Base-by-base conservation (phyloP, 768 basidiomycete species). In the Termitomyces eurrhizus region DNA sequence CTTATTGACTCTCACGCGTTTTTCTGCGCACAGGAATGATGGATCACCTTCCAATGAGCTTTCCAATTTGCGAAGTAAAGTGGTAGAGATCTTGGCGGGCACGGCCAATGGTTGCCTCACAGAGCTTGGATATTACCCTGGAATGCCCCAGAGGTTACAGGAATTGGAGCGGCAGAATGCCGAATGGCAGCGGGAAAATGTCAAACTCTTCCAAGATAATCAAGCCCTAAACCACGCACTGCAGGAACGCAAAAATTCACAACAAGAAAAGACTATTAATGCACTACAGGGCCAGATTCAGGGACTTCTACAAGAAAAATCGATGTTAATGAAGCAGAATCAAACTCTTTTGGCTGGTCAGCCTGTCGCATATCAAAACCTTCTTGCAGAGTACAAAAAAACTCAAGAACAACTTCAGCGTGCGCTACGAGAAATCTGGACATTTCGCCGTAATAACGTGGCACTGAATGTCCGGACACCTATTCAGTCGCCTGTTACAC, bases 81-180 rank as follows among this genome's bases (percentile, higher is more conserved):
- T 82, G 55, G 70, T 82, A 48, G 75, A 80, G 59, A 77, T 83
- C 39, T 70, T 84, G 18, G 65, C 82, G 0, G 65, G 56, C 13
- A 80, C 77, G 9, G 79, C 77, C 13, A 81, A 78, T 68, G 76
- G 76, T 13, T 83, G 77, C 64, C 72, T 81, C 26, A 65, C 72
- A 4, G 82, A 82, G 62, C 73, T 80, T 29, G 81, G 81, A 13
- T 81, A 81, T 67, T 73, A 72, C 62, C 77, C 80, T 21, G 73
- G 75, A 7, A 73, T 83, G 60, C 56, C 73, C 4, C 73, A 72
- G 50, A 77, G 69, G 37, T 52, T 83, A 36, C 70, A 70, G 35
- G 68, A 74, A 13, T 60, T 77, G 36, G 74, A 79, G 53, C 61
- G 64, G 7, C 67, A 68, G 52, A 73, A 73, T 54, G 57, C 58